Conservation (phyloP, 2,329 filamentous ascomycete genomes). For the Ciborinia camelliae region DNA sequence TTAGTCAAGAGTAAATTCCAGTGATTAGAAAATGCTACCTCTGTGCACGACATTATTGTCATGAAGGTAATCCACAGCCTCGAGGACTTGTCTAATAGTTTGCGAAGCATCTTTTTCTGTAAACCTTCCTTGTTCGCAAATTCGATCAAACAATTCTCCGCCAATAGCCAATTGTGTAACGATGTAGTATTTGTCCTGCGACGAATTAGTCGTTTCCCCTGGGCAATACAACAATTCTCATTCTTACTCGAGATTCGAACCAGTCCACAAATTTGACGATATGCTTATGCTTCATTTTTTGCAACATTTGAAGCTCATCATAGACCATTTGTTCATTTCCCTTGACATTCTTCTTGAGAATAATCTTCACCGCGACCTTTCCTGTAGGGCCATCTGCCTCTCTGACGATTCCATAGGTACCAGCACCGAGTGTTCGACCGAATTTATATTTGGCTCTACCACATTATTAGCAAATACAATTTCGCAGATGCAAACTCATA, state of each 20-base stretch:
- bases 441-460: conserved; percentile 81
- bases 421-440: conserved; percentile 88
- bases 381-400: conserved; percentile 83
- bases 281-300: conserved; percentile 85
- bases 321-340: conserved; percentile 99
- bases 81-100: conserved; percentile 90
- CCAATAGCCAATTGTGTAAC: conserved; percentile 94
- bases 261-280: conserved; percentile 98
- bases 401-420: conserved; percentile 96
- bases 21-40: conserved; percentile 51
- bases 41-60: conserved; percentile 92
- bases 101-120: conserved; percentile 92
- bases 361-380: conserved; percentile 97
- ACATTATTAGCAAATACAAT: conserved; percentile 23
- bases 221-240: neutral
- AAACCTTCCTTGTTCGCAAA: conserved; percentile 96
- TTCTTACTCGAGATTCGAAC: conserved; percentile 90
- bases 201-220: conserved; percentile 13
- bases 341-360: conserved; percentile 98
- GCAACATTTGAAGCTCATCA: conserved; percentile 92
- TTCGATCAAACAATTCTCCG: conserved; percentile 95
- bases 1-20: conserved; percentile 22
- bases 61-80: conserved; percentile 92
- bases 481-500: neutral
- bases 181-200: conserved; percentile 98